These are phyloP conservation scores for Gossypioides kirkii DNA, from an alignment of 345 rosid genomes.

Conservation along the genomic window DNA sequence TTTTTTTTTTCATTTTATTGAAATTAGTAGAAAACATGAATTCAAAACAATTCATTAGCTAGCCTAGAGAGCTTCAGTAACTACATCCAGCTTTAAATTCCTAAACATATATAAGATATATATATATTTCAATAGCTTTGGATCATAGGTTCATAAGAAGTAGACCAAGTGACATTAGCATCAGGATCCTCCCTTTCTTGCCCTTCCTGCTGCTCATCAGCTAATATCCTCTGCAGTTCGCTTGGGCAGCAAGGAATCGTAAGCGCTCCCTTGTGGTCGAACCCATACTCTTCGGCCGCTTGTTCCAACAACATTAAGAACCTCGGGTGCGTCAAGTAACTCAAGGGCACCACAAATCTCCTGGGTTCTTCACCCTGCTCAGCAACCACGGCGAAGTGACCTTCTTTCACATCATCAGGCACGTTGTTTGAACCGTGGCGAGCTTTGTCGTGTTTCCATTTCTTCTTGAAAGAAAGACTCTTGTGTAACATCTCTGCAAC, in stretches of 20 bases:
- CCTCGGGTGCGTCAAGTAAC: constrained; percentile 23
- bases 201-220: background rate
- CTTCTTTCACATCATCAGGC: constrained; percentile 31
- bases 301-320: constrained; percentile 13
- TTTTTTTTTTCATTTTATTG: background rate
- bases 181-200: background rate
- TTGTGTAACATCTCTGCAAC: constrained; percentile 29
- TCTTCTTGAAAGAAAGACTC: constrained; percentile 24
- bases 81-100: background rate
- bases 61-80: background rate
- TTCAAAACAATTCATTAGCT: background rate
- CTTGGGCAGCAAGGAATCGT: constrained; percentile 14
- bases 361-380: constrained; percentile 15
- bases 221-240: constrained; percentile 10
- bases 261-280: constrained; percentile 10
- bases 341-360: constrained; percentile 28
- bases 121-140: constrained; percentile 5
- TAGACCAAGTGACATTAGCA: background rate
- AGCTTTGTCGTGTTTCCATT: constrained; percentile 13
- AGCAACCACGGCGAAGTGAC: constrained; percentile 28
- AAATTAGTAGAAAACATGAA: background rate
- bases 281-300: constrained; percentile 18
- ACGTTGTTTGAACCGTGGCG: background rate
- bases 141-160: constrained; percentile 12
- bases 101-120: too few species aligned